Percentiles rank a stretch among this genome's conserved stretches.
Conservation (phyloP, 805 yeast genomes). For the Wickerhamomyces subpelliculosus region DNA sequence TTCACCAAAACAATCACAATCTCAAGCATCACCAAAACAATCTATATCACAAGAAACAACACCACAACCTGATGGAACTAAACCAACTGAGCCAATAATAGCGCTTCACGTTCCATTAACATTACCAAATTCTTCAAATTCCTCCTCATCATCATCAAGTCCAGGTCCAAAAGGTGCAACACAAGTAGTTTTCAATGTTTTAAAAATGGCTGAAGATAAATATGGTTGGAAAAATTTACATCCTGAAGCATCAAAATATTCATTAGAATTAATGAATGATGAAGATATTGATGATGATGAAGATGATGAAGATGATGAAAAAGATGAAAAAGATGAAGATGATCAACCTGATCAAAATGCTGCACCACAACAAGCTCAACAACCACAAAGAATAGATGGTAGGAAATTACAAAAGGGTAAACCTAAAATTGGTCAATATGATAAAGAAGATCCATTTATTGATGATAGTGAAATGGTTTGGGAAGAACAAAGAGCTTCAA, state of each 20-base stretch:
- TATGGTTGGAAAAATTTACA: constrained; percentile 73
- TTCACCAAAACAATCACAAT: background rate
- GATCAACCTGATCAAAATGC: constrained; percentile 19
- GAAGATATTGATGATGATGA: constrained; percentile 44
- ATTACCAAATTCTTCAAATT: background rate
- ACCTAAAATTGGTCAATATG: constrained; percentile 85
- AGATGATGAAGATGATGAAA: constrained; percentile 37
- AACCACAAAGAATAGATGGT: constrained; percentile 34
- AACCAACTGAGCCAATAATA: constrained; percentile 32
- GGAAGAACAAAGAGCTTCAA: constrained; percentile 90
- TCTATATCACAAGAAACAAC: background rate
- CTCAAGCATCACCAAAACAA: background rate
- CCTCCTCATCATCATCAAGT: constrained; percentile 29
- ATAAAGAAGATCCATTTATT: constrained; percentile 88
- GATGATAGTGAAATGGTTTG: constrained; percentile 89
- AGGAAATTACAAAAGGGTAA: constrained; percentile 45
- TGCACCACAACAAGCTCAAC: constrained; percentile 14
- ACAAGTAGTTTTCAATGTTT: constrained; percentile 63
- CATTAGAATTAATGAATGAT: constrained; percentile 46
- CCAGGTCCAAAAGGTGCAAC: constrained; percentile 50
- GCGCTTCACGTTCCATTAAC: constrained; percentile 26
- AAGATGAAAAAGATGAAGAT: constrained; percentile 28
- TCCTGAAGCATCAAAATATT: constrained; percentile 55
- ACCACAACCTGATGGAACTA: background rate
- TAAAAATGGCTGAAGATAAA: constrained; percentile 71